Evolutionary conservation across 257 asterid species (phyloP), one percentile per base, ranked within the genome.

Genomic region (Capsicum chinense): DNA sequence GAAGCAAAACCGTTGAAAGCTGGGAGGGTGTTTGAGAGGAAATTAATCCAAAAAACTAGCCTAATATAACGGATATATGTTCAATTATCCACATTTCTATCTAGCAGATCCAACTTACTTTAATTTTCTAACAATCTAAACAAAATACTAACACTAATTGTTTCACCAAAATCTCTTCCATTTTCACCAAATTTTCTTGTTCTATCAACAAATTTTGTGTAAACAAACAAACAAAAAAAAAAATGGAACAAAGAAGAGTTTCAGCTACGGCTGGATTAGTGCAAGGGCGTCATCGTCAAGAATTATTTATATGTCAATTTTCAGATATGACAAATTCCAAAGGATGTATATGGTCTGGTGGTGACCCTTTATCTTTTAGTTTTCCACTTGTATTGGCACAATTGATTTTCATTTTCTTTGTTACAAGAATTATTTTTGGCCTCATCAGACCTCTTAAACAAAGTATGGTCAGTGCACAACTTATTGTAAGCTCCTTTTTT

Each of bases 391-490:
- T 88, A 5, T 26, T 93, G 56, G 83, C 88, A 3, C 95, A 93
- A 42, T 39, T 93, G 44, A 33, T 80, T 62, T 3, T 84, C 67
- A 86, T 92, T 70, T 66, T 86, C 63, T 1, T 83, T 5, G 7
- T 88, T 35, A 88, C 89, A 3, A 88, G 87, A 87, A n/a, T 83
- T 60, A 3, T 87, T 14, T 86, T 60, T 84, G 8, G 64, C 80
- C 21, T 88, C 76, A 59, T 91, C 79, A 85, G 67, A 68, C 94
- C 93, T 66, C 80, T 88, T 79, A 91, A 90, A 81, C 95, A 91
- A 83, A 90, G 94, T 66, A 84, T 86, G 86, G 69, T 90, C 93
- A 90, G 87, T 88, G 92, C 92, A 33, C 93, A 93, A 82, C 92
- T 93, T 78, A 82, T 91, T 39, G 94, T 90, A 91, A 90, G 92